Base-by-base conservation (phyloP, 129 eudicot genomes). In the Rutidosis leptorrhynchoides region DNA sequence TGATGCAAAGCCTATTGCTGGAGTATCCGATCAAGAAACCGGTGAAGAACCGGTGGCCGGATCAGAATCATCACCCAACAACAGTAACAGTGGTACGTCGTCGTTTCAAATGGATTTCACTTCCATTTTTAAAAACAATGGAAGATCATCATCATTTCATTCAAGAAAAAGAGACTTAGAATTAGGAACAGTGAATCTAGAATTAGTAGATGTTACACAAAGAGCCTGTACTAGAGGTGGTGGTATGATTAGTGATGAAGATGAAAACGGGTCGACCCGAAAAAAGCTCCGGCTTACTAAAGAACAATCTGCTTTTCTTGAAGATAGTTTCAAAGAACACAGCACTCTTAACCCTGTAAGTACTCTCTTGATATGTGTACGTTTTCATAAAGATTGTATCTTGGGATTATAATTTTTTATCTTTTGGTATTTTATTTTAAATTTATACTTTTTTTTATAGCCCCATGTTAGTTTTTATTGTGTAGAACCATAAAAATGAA, bases 311-410 rank as follows among this genome's bases (percentile, higher is more conserved):
- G 93, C 96, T 74, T 85, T 81, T 81, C 93, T 89, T 69, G 93
- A 89, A 83, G 90, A 89, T 21, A 89, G 96, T 30, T 89, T 89
- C 67, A 89, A 89, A 78, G 90, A 85, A 75, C 96, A 89, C 59
- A 77, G 76, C 68, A 89, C 96, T 25, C 96, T 89, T 57, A 89
- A 85, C 70, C 93, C 96, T 62, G 93, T 89, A 75, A 76, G 90
- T 15, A 32, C 19, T 72, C 53, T 65, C 52, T 67, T 74, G 29
- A 49, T 28, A 27, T 40, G 2, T 21, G 32, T 16, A 52, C 20
- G 23, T 58, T 6, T 25, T 28, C 48, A 27, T 70, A 19, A 27
- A 69, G 63, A 16, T 70, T 73, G 30, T n/a, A 64, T 74, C 68
- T 58, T 74, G 52, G 78, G 73, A 66, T 74, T 63, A 64, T 33